Evolutionary conservation across 768 basidiomycete genomes (phyloP).

Genomic region (Mycena alexandri): DNA sequence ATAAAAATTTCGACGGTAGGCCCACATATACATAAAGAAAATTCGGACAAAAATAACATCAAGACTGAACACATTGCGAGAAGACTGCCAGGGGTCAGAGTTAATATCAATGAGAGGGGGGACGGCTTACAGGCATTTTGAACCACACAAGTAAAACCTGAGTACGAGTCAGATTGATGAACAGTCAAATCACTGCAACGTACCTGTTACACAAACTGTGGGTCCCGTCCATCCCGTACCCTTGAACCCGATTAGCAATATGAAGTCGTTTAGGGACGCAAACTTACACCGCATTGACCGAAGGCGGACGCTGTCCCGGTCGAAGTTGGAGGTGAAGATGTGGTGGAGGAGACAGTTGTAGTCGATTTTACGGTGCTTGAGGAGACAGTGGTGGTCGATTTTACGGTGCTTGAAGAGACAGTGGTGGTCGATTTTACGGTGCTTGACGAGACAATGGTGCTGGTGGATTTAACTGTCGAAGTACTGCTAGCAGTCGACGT

Average conservation of each 20-base stretch:
- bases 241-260: slow-evolving; percentile 5
- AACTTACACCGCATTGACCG: slow-evolving; percentile 36
- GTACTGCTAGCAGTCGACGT: slow-evolving; percentile 26
- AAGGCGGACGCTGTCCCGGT: slow-evolving; percentile 21
- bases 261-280: background rate
- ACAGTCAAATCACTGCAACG: background rate
- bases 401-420: background rate
- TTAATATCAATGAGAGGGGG: background rate
- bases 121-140: slow-evolving; percentile 19
- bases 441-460: background rate
- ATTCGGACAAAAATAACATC: background rate
- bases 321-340: slow-evolving; percentile 23
- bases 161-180: background rate
- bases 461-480: background rate
- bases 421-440: slow-evolving; percentile 17
- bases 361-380: slow-evolving; percentile 18
- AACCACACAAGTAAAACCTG: slow-evolving; percentile 20
- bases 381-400: slow-evolving; percentile 8
- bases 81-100: slow-evolving; percentile 23
- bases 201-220: slow-evolving; percentile 23
- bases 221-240: slow-evolving; percentile 29
- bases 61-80: slow-evolving; percentile 34
- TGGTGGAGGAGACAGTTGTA: slow-evolving; percentile 16
- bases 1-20: background rate
- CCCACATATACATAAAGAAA: background rate